A percentile compares a stretch with the other conserved stretches of the same genome.
phyloP scores from a whole-genome alignment of 352 stramenopile species.

The Achlya hypogyna region DNA sequence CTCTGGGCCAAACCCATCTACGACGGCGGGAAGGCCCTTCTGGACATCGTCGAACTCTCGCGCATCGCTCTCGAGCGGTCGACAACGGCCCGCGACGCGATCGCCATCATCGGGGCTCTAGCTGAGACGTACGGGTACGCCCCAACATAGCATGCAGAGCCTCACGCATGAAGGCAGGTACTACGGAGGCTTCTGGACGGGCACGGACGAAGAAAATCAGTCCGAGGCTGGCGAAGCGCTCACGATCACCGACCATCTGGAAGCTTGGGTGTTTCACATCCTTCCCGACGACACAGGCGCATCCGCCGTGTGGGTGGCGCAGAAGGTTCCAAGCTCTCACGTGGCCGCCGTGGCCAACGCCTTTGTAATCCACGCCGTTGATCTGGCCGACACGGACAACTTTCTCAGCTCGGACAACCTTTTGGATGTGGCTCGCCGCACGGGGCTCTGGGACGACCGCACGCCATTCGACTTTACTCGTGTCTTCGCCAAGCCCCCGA shows the following conservation, averaged over 20 bases:
- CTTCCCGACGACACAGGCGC: constrained; percentile 87
- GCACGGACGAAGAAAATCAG: constrained; percentile 28
- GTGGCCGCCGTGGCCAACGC: constrained; percentile 86
- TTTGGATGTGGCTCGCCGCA: constrained; percentile 73
- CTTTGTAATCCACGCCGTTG: constrained; percentile 89
- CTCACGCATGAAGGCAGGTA: background rate
- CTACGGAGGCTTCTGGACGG: constrained; percentile 85
- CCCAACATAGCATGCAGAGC: background rate
- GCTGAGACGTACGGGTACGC: constrained; percentile 85
- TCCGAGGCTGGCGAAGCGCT: constrained; percentile 84
- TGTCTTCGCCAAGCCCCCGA: constrained; percentile 62
- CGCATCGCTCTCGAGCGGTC: constrained; percentile 82
- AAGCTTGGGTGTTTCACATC: constrained; percentile 96
- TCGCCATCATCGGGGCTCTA: constrained; percentile 90
- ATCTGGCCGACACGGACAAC: constrained; percentile 58
- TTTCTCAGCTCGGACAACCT: constrained; percentile 88
- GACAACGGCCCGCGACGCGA: constrained; percentile 66
- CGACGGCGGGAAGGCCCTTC: constrained; percentile 73
- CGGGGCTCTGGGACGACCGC: constrained; percentile 63
- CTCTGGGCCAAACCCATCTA: constrained; percentile 50
- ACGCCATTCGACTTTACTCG: constrained; percentile 81
- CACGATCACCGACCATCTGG: constrained; percentile 84
- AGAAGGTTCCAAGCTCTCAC: constrained; percentile 83
- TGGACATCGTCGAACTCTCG: constrained; percentile 83
- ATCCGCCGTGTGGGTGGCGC: constrained; percentile 88